Conservation (phyloP, 768 basidiomycete genomes). For the Xanthoconium purpureum region DNA sequence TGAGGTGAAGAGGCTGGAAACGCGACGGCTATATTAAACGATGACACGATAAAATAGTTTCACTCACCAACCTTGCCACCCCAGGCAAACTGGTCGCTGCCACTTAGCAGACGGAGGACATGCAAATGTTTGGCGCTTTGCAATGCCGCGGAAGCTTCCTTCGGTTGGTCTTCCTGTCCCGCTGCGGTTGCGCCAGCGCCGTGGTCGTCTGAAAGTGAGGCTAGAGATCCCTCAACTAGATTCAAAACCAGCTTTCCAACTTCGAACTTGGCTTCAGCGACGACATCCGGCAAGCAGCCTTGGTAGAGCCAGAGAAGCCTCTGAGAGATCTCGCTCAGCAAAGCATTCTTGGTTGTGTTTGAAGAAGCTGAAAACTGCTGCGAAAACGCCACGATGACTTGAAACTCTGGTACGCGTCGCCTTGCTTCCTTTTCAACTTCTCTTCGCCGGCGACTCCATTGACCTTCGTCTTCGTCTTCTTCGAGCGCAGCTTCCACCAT, state of each 20-base stretch:
- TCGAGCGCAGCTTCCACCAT: slow-evolving; percentile 52
- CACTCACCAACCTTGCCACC: slow-evolving; percentile 64
- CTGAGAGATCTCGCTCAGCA: slow-evolving; percentile 79
- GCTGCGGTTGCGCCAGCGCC: background rate
- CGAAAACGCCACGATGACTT: slow-evolving; percentile 80
- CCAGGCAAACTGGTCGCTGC: slow-evolving; percentile 81
- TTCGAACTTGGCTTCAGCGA: slow-evolving; percentile 82
- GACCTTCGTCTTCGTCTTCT: slow-evolving; percentile 59
- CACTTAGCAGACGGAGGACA: slow-evolving; percentile 66
- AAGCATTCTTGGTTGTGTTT: slow-evolving; percentile 44
- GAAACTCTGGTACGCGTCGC: slow-evolving; percentile 79
- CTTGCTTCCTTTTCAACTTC: slow-evolving; percentile 79
- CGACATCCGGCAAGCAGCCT: slow-evolving; percentile 64
- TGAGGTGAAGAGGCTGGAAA: slow-evolving; percentile 45
- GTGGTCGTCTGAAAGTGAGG: slow-evolving; percentile 12
- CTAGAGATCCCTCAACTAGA: slow-evolving; percentile 36
- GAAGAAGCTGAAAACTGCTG: slow-evolving; percentile 43
- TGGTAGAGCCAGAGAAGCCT: slow-evolving; percentile 86
- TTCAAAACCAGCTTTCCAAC: slow-evolving; percentile 70
- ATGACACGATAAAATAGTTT: background rate
- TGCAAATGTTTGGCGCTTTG: slow-evolving; percentile 73
- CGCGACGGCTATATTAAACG: background rate
- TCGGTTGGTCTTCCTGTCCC: slow-evolving; percentile 11
- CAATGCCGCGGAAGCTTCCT: slow-evolving; percentile 27
- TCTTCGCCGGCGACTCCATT: slow-evolving; percentile 63